phyloP scores from a whole-genome alignment of 306 rosid genomes.

The Glycine soja region DNA sequence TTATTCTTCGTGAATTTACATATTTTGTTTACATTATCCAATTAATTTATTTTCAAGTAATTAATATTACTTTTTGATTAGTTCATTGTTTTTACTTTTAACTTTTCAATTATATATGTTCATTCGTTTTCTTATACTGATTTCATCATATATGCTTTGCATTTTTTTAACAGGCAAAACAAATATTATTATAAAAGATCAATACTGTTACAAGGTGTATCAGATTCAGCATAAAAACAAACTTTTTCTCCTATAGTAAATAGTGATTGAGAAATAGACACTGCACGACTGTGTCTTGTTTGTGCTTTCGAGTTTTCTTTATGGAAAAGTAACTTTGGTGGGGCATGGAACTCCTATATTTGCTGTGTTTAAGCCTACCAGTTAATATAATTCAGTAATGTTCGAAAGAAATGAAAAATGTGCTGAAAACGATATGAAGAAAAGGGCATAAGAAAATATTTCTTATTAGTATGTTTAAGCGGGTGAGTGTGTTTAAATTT shows the following conservation, averaged over 20 bases:
- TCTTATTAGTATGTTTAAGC: background rate
- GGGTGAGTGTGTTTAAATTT: too few relatives aligned
- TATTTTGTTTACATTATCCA: too few relatives aligned
- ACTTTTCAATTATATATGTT: too few relatives aligned
- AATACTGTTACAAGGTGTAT: too few relatives aligned
- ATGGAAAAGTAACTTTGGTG: conserved; percentile 39
- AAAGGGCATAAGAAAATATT: background rate
- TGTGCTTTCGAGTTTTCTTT: conserved; percentile 31
- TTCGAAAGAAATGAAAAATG: background rate
- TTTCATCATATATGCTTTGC: too few relatives aligned
- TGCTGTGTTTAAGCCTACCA: background rate
- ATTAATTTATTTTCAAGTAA: too few relatives aligned
- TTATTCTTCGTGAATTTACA: too few relatives aligned
- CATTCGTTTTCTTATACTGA: too few relatives aligned
- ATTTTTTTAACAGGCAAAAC: too few relatives aligned
- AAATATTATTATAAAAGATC: too few relatives aligned
- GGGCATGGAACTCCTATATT: conserved; percentile 10
- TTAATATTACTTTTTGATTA: too few relatives aligned
- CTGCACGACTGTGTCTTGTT: background rate
- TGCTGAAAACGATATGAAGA: background rate
- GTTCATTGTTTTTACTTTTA: too few relatives aligned
- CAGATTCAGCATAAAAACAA: background rate
- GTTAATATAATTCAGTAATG: background rate
- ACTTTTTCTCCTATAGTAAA: background rate
- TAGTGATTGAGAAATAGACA: background rate